Evolutionary conservation across 2,329 filamentous ascomycete genomes (phyloP), one percentile per base, ranked within the genome.

Genomic region (Neofusicoccum cordaticola): DNA sequence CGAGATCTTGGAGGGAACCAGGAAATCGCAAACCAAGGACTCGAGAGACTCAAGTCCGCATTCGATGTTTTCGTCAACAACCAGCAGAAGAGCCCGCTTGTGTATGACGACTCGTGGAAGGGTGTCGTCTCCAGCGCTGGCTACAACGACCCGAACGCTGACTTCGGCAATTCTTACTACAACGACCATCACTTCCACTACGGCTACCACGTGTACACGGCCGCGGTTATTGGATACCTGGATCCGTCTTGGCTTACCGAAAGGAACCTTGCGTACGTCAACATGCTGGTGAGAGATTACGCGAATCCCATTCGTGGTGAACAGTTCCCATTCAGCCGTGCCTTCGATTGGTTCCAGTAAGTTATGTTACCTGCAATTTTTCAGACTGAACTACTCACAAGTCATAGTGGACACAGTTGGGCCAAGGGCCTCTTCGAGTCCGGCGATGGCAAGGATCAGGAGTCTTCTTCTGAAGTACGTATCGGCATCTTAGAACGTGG

Each of bases 121-220:
- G 93, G 93, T 1, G 79, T 96, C 3, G 91, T 96, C 1, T 95
- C 92, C 0, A 88, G 88, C 7, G 91, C 90, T 4, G 86, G 87
- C 2, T 96, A 93, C 1, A 87, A 87, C 8, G 85, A 96, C 69
- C 75, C 85, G 6, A 88, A 90, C 1, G 83, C 84, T 0, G 95
- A 99, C 74, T 99, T 97, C 78, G 95, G 95, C 68, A 97, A 97
- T 77, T 91, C 89, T 0, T 88, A 88, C 71, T 94, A 94, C 82
- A 95, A 88, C 67, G 85, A 87, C 69, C 85, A 88, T 68, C 86
- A 88, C 73, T 88, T 88, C 74, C 86, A 88, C 71, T 87, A 86
- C 68, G 93, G 92, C 39, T 65, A 65, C 47, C 44, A 48, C 41
- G 48, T 63, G 35, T 91, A 94, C 65, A 85, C 93, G 0, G 95